These are phyloP conservation scores for Diaporthe nobilis DNA, from an alignment of 2,329 filamentous ascomycete species.

Conservation along the genomic window DNA sequence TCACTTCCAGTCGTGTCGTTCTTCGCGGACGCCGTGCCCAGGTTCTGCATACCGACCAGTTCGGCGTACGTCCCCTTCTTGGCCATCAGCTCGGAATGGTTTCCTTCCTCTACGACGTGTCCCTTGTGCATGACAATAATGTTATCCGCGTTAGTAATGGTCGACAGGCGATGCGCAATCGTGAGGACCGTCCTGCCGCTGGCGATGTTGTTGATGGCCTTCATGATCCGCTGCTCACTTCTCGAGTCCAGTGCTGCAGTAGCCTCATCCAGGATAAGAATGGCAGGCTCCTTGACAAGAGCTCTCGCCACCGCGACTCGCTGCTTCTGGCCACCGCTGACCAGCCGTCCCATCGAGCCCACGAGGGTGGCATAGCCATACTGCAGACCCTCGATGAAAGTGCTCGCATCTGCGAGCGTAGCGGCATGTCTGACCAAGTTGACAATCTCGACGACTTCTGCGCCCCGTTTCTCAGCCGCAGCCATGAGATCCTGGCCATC, in stretches of 20 bases:
- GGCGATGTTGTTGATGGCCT: constrained; percentile 60
- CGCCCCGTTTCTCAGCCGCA: constrained; percentile 42
- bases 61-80: constrained; percentile 71
- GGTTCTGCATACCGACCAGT: constrained; percentile 54
- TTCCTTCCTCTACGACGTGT: constrained; percentile 49
- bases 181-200: constrained; percentile 70
- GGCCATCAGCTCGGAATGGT: constrained; percentile 62
- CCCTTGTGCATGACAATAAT: constrained; percentile 63
- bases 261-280: constrained; percentile 74
- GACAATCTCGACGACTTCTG: constrained; percentile 58
- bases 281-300: constrained; percentile 68
- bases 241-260: constrained; percentile 73
- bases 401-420: constrained; percentile 67
- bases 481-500: constrained; percentile 44
- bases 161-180: constrained; percentile 60
- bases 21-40: neutral
- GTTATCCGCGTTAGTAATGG: constrained; percentile 68
- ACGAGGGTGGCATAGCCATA: constrained; percentile 68
- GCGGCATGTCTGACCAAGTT: constrained; percentile 62
- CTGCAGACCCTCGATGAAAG: constrained; percentile 68
- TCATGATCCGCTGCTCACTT: constrained; percentile 69
- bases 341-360: constrained; percentile 66
- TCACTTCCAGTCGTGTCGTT: neutral
- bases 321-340: constrained; percentile 74
- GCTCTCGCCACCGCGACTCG: constrained; percentile 71